Percentiles rank a stretch among this genome's conserved stretches.
Conservation (phyloP, 176 grass and related monocot genomes). For the Stipa capillata region DNA sequence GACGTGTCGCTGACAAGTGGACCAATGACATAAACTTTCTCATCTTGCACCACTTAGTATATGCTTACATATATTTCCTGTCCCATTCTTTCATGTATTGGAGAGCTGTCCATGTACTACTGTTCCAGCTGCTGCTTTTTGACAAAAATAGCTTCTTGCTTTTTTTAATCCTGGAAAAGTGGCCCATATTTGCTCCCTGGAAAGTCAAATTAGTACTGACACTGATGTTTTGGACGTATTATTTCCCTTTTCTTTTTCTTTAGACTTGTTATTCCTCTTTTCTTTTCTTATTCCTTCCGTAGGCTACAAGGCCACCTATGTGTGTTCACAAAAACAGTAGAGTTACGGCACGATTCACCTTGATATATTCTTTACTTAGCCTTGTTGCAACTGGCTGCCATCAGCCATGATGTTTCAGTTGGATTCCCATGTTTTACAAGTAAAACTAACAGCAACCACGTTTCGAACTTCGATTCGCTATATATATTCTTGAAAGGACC, state of each 20-base stretch:
- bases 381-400: neutral
- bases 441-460: neutral
- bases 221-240: conserved; percentile 16
- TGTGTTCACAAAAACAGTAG: neutral
- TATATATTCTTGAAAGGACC: neutral
- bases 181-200: neutral
- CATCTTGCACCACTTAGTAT: neutral
- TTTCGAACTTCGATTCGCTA: neutral
- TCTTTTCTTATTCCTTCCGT: conserved; percentile 24
- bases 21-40: neutral
- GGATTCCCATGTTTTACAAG: neutral
- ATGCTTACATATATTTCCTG: neutral
- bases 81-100: neutral
- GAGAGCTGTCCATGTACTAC: neutral
- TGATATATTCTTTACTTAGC: conserved; percentile 15
- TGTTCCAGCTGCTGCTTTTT: neutral
- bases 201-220: conserved; percentile 14
- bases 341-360: neutral
- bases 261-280: neutral
- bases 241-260: neutral
- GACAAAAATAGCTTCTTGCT: conserved; percentile 2
- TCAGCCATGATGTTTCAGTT: neutral
- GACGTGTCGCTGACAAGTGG: neutral
- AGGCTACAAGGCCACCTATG: neutral
- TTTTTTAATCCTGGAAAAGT: conserved; percentile 1